Evolutionary conservation across 2,329 filamentous ascomycete species (phyloP), one percentile per base, ranked within the genome.

Genomic region (Fusarium odoratissimum): DNA sequence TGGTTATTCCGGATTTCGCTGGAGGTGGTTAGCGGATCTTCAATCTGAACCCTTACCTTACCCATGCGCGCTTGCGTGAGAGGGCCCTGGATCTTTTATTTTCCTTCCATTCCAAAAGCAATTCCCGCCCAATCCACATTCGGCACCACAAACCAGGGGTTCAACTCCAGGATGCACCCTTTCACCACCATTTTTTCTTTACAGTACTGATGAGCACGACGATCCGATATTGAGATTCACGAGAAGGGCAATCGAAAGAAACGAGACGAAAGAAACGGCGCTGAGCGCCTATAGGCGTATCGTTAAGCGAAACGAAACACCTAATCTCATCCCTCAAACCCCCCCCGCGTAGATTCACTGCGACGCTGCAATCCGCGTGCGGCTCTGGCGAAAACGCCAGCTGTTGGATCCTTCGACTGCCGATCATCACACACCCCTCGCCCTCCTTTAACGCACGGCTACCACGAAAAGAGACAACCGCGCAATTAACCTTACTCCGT

Each of bases 31-130:
- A 67, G 70, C 42, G 57, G 57, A 25, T 37, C 38, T 37, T 28
- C 58, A 56, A 52, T 42, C 6, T 17, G 10, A 55, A 55, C 67
- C 61, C 61, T 61, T 52, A 51, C 31, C 48, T 51, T 51, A 72
- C 59, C 70, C 69, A 65, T 38, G 13, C 31, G 11, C 40, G 40
- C 44, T 25, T 13, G 19, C 55, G 19, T 23, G 19, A 14, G 8
- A 25, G 11, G 54, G 62, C 37, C 56, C 59, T 73, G 67, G 71
- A 74, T 74, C 71, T 74, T 74, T 60, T 72, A 65, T 69, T 73
- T 73, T 73, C 64, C 67, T 51, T 40, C 46, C 25, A 55, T 60
- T 49, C 68, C 56, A 30, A 44, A 65, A 45, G 14, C 51, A 57
- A 57, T 46, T 45, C 42, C 40, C 48, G 35, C 51, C 33, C 70